phyloP scores from a whole-genome alignment of 2,329 filamentous ascomycete genomes.

The Incumbomyces lentus region DNA sequence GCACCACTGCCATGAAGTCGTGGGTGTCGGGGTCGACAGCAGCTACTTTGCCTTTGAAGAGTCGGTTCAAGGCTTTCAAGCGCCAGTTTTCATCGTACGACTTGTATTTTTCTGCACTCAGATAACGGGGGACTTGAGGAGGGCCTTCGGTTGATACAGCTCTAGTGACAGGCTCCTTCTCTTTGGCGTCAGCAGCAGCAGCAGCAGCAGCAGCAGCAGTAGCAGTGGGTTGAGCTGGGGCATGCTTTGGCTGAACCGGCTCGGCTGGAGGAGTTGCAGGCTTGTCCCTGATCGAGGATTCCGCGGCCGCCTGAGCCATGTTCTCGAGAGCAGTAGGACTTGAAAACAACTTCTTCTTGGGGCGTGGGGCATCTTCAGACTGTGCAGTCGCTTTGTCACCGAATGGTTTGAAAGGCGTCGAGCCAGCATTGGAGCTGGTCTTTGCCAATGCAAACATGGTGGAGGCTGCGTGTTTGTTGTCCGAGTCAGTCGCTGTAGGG shows the following conservation, averaged over 20 bases:
- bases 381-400: background rate
- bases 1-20: constrained; percentile 28
- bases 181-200: background rate
- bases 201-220: no score
- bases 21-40: constrained; percentile 25
- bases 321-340: background rate
- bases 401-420: constrained; percentile 2
- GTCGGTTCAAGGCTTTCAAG: constrained; percentile 27
- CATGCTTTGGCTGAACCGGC: constrained; percentile 1
- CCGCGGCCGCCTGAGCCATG: background rate
- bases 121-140: constrained; percentile 13
- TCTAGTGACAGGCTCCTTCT: constrained; percentile 9
- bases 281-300: background rate
- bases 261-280: background rate
- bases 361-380: background rate
- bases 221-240: background rate
- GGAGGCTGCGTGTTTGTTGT: no score
- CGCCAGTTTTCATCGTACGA: constrained; percentile 22
- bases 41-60: constrained; percentile 26
- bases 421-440: constrained; percentile 1
- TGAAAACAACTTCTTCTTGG: constrained; percentile 7
- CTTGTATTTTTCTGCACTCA: constrained; percentile 17
- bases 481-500: constrained; percentile 1
- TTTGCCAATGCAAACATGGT: constrained; percentile 2
- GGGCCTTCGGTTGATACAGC: constrained; percentile 19